Evolutionary conservation across 169 alveolate species (phyloP).

Genomic region (Cryptosporidium ryanae): DNA sequence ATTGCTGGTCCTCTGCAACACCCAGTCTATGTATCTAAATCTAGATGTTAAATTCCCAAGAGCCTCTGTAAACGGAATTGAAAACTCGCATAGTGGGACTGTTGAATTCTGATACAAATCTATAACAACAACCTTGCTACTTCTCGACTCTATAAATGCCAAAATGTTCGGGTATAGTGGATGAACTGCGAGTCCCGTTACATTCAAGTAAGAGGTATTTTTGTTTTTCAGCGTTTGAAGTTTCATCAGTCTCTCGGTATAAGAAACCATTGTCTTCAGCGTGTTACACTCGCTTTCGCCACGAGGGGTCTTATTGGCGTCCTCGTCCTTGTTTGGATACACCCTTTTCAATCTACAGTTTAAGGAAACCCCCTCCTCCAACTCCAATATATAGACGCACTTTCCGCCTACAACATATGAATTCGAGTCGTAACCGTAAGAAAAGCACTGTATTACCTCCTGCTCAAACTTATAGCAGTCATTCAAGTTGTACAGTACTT

Average conservation of each 20-base stretch:
- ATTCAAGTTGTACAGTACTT: background rate
- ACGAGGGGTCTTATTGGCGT: background rate
- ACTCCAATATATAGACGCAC: conserved; percentile 16
- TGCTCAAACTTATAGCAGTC: conserved; percentile 12
- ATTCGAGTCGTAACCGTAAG: conserved; percentile 37
- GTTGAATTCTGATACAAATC: conserved; percentile 45
- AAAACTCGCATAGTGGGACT: conserved; percentile 53
- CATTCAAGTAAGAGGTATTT: conserved; percentile 35
- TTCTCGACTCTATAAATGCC: conserved; percentile 39
- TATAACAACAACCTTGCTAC: conserved; percentile 44
- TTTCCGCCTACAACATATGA: conserved; percentile 45
- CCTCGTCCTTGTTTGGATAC: conserved; percentile 31
- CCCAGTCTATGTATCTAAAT: conserved; percentile 51
- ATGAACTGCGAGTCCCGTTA: conserved; percentile 62
- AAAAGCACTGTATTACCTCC: conserved; percentile 44
- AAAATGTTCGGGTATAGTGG: conserved; percentile 37
- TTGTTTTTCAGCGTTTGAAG: conserved; percentile 41
- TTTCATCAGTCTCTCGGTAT: conserved; percentile 31
- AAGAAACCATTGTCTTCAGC: conserved; percentile 16
- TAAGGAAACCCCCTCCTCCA: background rate
- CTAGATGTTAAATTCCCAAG: conserved; percentile 31
- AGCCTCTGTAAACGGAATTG: conserved; percentile 71
- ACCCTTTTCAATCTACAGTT: conserved; percentile 6
- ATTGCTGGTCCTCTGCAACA: background rate
- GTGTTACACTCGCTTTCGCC: conserved; percentile 7